Conservation (phyloP, 2,329 filamentous ascomycete genomes). For the Teratosphaeria pseudoeucalypti region DNA sequence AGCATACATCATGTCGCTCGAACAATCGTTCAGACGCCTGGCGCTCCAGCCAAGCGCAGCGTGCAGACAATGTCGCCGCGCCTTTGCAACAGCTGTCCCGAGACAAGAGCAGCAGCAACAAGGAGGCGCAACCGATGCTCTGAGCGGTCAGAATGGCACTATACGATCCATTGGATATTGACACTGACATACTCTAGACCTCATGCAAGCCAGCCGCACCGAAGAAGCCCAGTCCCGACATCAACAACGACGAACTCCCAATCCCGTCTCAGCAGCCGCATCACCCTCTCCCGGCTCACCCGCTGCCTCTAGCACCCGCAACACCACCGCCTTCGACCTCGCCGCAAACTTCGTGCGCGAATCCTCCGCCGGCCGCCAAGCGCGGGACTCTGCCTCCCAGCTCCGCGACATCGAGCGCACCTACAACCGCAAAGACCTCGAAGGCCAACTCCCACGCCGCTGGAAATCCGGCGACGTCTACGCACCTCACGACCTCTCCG, state of each 20-base stretch:
- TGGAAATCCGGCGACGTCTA: slow-evolving; percentile 80
- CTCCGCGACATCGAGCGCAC: slow-evolving; percentile 10
- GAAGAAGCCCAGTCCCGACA: not conserved
- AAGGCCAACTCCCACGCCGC: slow-evolving; percentile 55
- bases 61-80: slow-evolving; percentile 20
- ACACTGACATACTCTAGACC: slow-evolving; percentile 2
- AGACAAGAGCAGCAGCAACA: slow-evolving; percentile 10
- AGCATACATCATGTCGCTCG: slow-evolving; percentile 17
- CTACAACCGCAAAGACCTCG: slow-evolving; percentile 37
- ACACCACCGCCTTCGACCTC: slow-evolving; percentile 1
- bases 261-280: not conserved
- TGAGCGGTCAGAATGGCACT: slow-evolving; percentile 12
- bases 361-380: slow-evolving; percentile 9
- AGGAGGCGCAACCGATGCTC: slow-evolving; percentile 13
- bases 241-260: not conserved
- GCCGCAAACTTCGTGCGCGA: not conserved
- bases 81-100: slow-evolving; percentile 11
- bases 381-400: not conserved
- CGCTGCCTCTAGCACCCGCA: not conserved
- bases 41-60: slow-evolving; percentile 13
- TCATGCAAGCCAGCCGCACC: slow-evolving; percentile 6
- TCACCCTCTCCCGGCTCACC: slow-evolving; percentile 1
- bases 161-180: not conserved
- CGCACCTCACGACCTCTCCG: slow-evolving; percentile 74
- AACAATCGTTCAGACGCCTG: slow-evolving; percentile 18